Percentiles rank a stretch among this genome's conserved stretches.
phyloP scores from a whole-genome alignment of 2,329 filamentous ascomycete species.

The Trichothecium roseum region DNA sequence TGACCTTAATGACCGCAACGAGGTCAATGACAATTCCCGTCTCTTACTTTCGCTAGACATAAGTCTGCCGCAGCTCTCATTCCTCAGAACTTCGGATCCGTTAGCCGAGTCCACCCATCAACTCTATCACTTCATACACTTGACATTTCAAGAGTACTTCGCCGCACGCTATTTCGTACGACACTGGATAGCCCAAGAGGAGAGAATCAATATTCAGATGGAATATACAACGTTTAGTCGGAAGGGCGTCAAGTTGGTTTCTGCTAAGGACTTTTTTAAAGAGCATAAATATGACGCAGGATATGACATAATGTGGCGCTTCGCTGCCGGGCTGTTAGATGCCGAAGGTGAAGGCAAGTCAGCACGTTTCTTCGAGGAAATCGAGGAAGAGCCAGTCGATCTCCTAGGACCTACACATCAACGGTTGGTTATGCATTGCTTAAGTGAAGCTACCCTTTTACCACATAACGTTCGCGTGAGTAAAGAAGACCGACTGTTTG shows the following conservation, averaged over 20 bases:
- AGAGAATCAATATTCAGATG: constrained; percentile 4
- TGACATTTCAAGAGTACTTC: constrained; percentile 32
- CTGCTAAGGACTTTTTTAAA: constrained; percentile 15
- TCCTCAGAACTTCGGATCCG: constrained; percentile 21
- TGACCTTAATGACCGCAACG: constrained; percentile 7
- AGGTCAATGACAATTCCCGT: constrained; percentile 1
- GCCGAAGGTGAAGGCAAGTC: constrained; percentile 4
- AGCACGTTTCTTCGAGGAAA: constrained; percentile 15
- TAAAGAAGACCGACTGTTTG: constrained; percentile 7
- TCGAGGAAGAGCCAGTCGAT: constrained; percentile 22
- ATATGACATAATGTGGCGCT: constrained; percentile 31
- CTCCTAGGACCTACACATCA: constrained; percentile 24
- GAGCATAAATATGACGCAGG: constrained; percentile 25
- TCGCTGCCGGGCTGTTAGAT: constrained; percentile 27
- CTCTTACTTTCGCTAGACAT: constrained; percentile 6
- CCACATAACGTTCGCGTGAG: constrained; percentile 3
- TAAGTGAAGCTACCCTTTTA: constrained; percentile 15
- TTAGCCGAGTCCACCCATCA: constrained; percentile 7
- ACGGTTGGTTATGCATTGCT: constrained; percentile 26
- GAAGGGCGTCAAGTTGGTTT: constrained; percentile 2
- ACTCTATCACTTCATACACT: constrained; percentile 28
- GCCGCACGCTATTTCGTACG: constrained; percentile 26
- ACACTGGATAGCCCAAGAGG: constrained; percentile 13
- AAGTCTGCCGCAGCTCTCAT: constrained; percentile 19
- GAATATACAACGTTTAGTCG: constrained; percentile 7